These are phyloP conservation scores for Colletotrichum navitas DNA, from an alignment of 2,329 filamentous ascomycete species.

Conservation along the genomic window DNA sequence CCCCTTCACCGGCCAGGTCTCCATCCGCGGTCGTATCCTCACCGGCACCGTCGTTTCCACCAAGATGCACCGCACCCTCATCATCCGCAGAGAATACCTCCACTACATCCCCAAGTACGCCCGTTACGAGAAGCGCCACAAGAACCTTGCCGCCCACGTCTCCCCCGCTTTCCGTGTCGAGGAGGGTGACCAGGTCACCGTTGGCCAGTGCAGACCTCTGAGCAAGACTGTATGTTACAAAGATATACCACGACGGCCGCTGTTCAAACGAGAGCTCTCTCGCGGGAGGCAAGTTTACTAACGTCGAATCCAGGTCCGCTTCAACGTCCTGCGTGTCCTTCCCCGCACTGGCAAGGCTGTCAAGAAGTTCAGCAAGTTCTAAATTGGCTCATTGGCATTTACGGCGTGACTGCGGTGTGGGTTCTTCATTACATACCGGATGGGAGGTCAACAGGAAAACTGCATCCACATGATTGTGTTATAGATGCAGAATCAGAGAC, in stretches of 20 bases:
- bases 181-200: constrained; percentile 99
- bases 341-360: constrained; percentile 97
- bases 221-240: constrained; percentile 93
- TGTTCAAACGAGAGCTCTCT: background rate
- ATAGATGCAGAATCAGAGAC: constrained; percentile 55
- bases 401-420: constrained; percentile 63
- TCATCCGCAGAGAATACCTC: constrained; percentile 99
- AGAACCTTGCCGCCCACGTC: constrained; percentile 99
- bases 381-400: constrained; percentile 71
- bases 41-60: constrained; percentile 99
- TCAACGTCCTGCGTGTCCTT: constrained; percentile 99
- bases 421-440: constrained; percentile 52
- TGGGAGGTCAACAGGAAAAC: constrained; percentile 45
- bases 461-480: constrained; percentile 55
- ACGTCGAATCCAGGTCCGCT: constrained; percentile 78
- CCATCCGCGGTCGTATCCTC: constrained; percentile 99
- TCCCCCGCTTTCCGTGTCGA: constrained; percentile 99
- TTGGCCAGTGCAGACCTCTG: constrained; percentile 99
- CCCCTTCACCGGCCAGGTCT: constrained; percentile 99
- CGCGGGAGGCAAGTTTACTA: constrained; percentile 17
- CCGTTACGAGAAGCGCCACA: constrained; percentile 99
- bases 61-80: constrained; percentile 99
- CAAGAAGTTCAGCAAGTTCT: constrained; percentile 99
- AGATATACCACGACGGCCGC: background rate
- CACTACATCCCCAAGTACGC: constrained; percentile 99